Base-by-base conservation (phyloP, 305 asterid genomes). In the Nicotiana rustica region DNA sequence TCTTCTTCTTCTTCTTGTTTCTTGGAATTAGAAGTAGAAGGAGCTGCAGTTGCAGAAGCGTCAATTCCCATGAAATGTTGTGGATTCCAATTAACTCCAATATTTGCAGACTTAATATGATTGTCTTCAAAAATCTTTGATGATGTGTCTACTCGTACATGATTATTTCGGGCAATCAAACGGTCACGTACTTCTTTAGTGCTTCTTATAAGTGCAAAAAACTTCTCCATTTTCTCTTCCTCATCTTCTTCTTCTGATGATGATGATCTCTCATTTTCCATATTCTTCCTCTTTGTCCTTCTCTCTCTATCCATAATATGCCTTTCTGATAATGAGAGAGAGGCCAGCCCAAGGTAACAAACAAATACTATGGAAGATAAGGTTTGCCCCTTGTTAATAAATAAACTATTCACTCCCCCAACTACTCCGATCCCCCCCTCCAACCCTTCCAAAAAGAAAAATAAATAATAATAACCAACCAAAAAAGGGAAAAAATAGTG, bases 171-270 rank as follows among this genome's bases (percentile, higher is more conserved):
- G 10, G 57, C 76, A 25, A 67, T 10, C 81, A 86, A 17, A 1
- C 86, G 82, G 14, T 86, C 87, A 19, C 83, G 77, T 29, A 86
- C 76, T 5, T 83, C 85, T 41, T 76, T 81, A 0, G 82, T 81
- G 52, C 89, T 86, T 79, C 86, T 85, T 6, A 85, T 61, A 6
- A 85, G 52, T 57, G 87, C 87, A 82, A 82, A 85, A 66, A 85
- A 85, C 70, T 38, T 79, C 2, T 86, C 91, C 57, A 88, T 84
- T 76, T 86, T 85, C 59, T 82, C 79, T 5, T 88, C 87, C 19
- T 86, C 88, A 7, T 83, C 73, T 33, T 85, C 84, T 41, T 78
- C 85, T 73, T 78, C 88, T 19, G 25, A 25, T 25, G 25, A 25
- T 25, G 25, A 25, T 25, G 8, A 49, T 49, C 65, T 79, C 82